Base-by-base conservation (phyloP, 306 rosid species). In the Trichosanthes cucumerina region DNA sequence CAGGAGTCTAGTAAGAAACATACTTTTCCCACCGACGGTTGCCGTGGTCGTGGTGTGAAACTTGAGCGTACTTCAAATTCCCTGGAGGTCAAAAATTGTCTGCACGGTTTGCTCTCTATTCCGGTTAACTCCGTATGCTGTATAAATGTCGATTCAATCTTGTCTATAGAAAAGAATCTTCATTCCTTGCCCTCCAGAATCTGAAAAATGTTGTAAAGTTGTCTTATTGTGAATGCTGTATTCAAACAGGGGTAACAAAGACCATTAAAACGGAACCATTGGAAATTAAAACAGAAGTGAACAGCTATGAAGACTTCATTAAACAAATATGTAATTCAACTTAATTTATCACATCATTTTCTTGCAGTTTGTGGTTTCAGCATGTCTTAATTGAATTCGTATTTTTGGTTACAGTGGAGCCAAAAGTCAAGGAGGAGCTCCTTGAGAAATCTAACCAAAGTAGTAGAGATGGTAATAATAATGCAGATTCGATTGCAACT, bases 241-340 rank as follows among this genome's bases (percentile, higher is more conserved):
- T 78, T 80, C 14, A 12, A 85, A 81, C 90, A 88, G 93, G 79
- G 68, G 58, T 31, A 23, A 24, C 26, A 50, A 71, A 82, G 79
- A 73, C 3, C 23, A 18, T 60, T 69, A 80, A 87, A 75, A 60
- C 76, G 72, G 93, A 83, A 81, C 49, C 19, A 12, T 44, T 24
- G 43, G 86, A 80, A 50, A 78, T 50, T 50, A 54, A 79, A 58
- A 39, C 86, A 57, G 72, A 81, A 50, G 44, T 50, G 75, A 24
- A 73, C 79, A 68, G 64, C n/a, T 28, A 15, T 81, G 65, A 78
- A 59, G 82, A 85, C 70, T 50, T 59, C 60, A 26, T 59, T 75
- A 70, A 9, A 76, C 78, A 80, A 69, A 60, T 53, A 78, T 69
- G 86, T 58, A 81, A 81, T 84, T n/a, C 44, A 34, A 7, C 69